Evolutionary conservation across 192 early-diverging fungal genomes (phyloP).

Genomic region (Podochytrium sp.): DNA sequence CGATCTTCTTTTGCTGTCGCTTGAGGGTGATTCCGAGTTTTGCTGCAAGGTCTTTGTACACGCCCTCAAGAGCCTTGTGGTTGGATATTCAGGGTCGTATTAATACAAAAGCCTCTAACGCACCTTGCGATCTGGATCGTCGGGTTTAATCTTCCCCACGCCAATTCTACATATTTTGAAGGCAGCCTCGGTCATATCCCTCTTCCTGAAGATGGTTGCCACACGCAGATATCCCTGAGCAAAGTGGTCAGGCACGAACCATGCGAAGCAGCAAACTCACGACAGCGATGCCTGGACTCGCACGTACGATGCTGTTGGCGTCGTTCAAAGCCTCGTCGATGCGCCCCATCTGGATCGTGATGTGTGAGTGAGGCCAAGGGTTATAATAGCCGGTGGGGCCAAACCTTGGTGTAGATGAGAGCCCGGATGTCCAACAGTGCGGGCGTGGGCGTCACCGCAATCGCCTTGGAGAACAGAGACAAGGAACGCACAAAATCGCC

Average conservation of each 20-base stretch:
- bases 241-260: neutral
- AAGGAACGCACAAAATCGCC: conserved; percentile 11
- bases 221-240: conserved; percentile 18
- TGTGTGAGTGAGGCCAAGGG: neutral
- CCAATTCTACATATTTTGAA: conserved; percentile 26
- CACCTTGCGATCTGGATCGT: conserved; percentile 23
- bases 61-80: conserved; percentile 11
- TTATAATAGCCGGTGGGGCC: neutral
- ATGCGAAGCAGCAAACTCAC: neutral
- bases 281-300: neutral
- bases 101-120: neutral
- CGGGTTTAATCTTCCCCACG: neutral
- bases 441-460: neutral
- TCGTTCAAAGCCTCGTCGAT: conserved; percentile 8
- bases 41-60: conserved; percentile 5
- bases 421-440: conserved; percentile 26
- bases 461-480: conserved; percentile 3
- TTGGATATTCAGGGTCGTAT: neutral
- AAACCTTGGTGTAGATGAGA: neutral
- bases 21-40: conserved; percentile 21
- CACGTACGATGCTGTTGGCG: neutral
- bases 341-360: neutral
- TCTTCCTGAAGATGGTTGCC: conserved; percentile 16
- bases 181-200: conserved; percentile 3
- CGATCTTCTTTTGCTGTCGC: neutral